Evolutionary conservation across 768 basidiomycete genomes (phyloP), one percentile per base, ranked within the genome.

Genomic region (Mycena olivaceomarginata): DNA sequence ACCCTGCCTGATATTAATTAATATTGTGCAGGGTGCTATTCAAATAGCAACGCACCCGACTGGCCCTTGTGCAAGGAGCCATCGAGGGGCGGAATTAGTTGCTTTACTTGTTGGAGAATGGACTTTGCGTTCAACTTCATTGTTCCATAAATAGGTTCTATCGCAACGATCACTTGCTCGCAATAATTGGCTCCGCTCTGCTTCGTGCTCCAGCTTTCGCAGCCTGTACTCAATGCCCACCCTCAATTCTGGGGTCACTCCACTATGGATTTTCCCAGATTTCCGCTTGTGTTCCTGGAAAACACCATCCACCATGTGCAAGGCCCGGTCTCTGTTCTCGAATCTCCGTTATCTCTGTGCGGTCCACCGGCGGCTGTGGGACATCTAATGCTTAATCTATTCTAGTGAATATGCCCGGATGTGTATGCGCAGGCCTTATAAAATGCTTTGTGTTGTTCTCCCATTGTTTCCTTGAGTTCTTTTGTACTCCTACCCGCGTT

Each of bases 1-100:
- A 99, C 94, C 56, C 98, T 92, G 48, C 98, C 97, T 93, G 51
- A 10, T 59, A n/a, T 40, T 45, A 20, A 80, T 43, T 31, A 69
- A 70, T 39, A 18, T 40, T n/a, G 15, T 51, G 74, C 37, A 60
- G 53, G 46, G 43, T 45, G 46, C 37, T 25, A 37, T 48, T n/a
- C n/a, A n/a, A n/a, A n/a, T n/a, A n/a, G n/a, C n/a, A n/a, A n/a
- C n/a, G n/a, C n/a, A n/a, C n/a, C n/a, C n/a, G n/a, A n/a, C n/a
- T n/a, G n/a, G n/a, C 98, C 98, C 84, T 99, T 99, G 89, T 98
- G 97, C 40, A 99, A 86, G 59, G 93, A 92, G 9, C 94, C 93
- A 80, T 97, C 93, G 40, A 99, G 90, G 57, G 98, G 98, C 0
- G 98, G 98, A 68, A 99, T 96, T 72, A 99, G 89, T 78, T 92